phyloP scores from a whole-genome alignment of 2,329 filamentous ascomycete species.

The Diaporthe velutina region DNA sequence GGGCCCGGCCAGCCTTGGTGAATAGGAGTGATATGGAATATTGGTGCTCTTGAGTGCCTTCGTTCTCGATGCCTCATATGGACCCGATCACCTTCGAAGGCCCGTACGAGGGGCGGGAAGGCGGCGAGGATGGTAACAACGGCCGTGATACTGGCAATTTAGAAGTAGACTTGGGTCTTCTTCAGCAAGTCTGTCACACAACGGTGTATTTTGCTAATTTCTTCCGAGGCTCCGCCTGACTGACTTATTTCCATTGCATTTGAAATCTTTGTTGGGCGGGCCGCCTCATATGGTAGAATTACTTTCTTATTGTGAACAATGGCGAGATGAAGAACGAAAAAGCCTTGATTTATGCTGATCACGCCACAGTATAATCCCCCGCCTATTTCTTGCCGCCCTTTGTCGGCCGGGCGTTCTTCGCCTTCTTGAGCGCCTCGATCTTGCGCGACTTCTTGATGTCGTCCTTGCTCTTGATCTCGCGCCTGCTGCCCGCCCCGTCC shows the following conservation, averaged over 20 bases:
- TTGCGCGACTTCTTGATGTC: conserved; percentile 88
- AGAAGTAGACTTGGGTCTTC: background rate
- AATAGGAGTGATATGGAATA: too few species aligned
- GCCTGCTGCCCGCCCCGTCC: conserved; percentile 78
- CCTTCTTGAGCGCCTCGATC: conserved; percentile 79
- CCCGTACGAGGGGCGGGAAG: background rate
- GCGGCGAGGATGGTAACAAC: background rate
- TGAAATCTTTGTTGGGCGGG: background rate
- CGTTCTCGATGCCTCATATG: background rate
- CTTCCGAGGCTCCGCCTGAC: too few species aligned
- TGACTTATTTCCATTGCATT: too few species aligned
- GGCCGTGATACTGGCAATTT: background rate
- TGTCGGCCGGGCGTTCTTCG: conserved; percentile 89
- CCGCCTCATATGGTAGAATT: background rate
- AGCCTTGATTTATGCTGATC: background rate
- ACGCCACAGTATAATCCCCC: background rate
- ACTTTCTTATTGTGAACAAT: background rate
- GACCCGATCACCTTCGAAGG: background rate
- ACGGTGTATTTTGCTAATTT: too few species aligned
- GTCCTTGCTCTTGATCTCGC: conserved; percentile 84
- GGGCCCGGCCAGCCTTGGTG: too few species aligned
- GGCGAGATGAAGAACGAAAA: background rate
- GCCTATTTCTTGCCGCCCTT: conserved; percentile 58
- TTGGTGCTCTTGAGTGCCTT: too few species aligned
- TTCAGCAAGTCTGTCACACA: background rate